phyloP scores from a whole-genome alignment of 2,329 filamentous ascomycete genomes.

The Colletotrichum sp. region DNA sequence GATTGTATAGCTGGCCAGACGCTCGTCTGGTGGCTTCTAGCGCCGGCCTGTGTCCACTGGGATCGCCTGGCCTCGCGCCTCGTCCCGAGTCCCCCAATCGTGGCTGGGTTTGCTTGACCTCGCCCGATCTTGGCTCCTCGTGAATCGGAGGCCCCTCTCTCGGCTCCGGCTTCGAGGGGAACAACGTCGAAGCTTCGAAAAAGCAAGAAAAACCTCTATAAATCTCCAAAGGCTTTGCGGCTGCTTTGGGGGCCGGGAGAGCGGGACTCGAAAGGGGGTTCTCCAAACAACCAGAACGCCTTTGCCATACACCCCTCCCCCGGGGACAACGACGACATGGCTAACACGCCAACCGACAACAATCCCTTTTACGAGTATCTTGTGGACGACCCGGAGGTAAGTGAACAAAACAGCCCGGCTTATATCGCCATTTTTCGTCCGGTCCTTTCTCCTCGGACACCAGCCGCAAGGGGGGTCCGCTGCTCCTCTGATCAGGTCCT shows the following conservation, averaged over 20 bases:
- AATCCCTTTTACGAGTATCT: slow-evolving; percentile 13
- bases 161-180: not conserved
- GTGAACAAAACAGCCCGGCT: not conserved
- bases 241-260: not conserved
- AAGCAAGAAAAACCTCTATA: slow-evolving; percentile 1
- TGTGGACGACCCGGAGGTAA: slow-evolving; percentile 14
- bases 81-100: not conserved
- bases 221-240: slow-evolving; percentile 5
- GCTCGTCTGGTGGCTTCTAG: not conserved
- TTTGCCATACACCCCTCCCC: not conserved
- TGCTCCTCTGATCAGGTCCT: not conserved
- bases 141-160: not conserved
- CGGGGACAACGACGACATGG: slow-evolving; percentile 3
- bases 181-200: not conserved
- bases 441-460: not conserved
- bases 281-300: not conserved
- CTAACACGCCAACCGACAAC: slow-evolving; percentile 1
- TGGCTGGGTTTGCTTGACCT: slow-evolving; percentile 1
- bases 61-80: not conserved
- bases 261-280: slow-evolving; percentile 3
- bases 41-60: not conserved
- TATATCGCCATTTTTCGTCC: not conserved
- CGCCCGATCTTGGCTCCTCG: slow-evolving; percentile 10
- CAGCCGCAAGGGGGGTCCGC: not conserved
- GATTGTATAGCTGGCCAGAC: not conserved